These are phyloP conservation scores for Nakaseomyces kungkrabaensis DNA, from an alignment of 1,139 yeast species.

Conservation along the genomic window DNA sequence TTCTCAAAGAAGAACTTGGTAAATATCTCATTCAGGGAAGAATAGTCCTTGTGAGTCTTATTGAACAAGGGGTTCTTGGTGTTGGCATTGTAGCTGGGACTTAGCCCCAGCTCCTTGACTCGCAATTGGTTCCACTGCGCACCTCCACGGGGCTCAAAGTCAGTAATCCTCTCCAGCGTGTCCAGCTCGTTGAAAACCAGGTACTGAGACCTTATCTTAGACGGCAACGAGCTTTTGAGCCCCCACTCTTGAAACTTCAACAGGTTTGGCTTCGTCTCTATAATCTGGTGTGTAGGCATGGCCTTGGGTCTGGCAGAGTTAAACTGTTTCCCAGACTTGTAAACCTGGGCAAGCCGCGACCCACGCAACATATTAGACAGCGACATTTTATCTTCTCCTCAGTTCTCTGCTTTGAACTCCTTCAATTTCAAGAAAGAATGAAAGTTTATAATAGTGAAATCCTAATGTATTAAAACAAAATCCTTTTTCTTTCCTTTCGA, in stretches of 20 bases:
- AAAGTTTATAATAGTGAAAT: too few relatives aligned
- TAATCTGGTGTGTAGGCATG: constrained; percentile 46
- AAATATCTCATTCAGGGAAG: neutral
- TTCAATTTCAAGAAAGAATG: too few relatives aligned
- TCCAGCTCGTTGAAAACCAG: constrained; percentile 44
- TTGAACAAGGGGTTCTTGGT: constrained; percentile 24
- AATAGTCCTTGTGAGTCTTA: constrained; percentile 1
- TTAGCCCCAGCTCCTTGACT: constrained; percentile 44
- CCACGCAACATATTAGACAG: constrained; percentile 17
- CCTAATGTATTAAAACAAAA: too few relatives aligned
- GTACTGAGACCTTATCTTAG: constrained; percentile 38
- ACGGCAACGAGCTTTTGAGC: constrained; percentile 48
- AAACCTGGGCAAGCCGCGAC: constrained; percentile 25
- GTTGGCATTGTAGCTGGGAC: constrained; percentile 25
- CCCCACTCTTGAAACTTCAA: constrained; percentile 55
- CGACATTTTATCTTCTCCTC: constrained; percentile 2
- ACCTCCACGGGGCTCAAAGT: constrained; percentile 41
- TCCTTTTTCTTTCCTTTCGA: too few relatives aligned
- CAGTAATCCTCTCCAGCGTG: constrained; percentile 42
- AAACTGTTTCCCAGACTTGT: constrained; percentile 13
- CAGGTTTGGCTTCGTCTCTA: constrained; percentile 48
- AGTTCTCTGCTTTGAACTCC: too few relatives aligned
- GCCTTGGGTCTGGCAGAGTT: constrained; percentile 5
- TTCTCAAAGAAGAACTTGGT: constrained; percentile 4
- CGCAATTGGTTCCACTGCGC: constrained; percentile 40